phyloP scores from a whole-genome alignment of 306 rosid genomes.

The Hippophae tibetana region DNA sequence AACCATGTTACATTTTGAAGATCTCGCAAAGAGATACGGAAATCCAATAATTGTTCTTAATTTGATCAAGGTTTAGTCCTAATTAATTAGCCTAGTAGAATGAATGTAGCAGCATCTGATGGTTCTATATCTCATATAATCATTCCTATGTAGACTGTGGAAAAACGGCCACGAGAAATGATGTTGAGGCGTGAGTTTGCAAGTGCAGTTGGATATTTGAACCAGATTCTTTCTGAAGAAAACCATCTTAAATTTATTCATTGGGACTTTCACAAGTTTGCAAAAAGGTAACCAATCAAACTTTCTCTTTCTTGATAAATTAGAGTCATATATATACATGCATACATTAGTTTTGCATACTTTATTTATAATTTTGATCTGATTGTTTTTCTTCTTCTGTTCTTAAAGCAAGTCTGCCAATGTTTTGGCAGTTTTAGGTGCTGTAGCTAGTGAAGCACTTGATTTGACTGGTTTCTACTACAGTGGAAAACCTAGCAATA shows the following conservation, averaged over 20 bases:
- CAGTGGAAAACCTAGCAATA: conserved; percentile 63
- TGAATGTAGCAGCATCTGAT: too few species aligned
- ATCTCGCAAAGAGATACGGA: conserved; percentile 81
- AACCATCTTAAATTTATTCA: conserved; percentile 83
- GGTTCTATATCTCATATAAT: conserved; percentile 16
- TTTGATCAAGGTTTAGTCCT: conserved; percentile 59
- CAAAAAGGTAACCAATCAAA: conserved; percentile 49
- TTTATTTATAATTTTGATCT: conserved; percentile 14
- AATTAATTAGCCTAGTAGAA: too few species aligned
- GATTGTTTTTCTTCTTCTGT: conserved; percentile 28
- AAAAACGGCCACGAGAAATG: conserved; percentile 98
- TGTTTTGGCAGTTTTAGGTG: conserved; percentile 86
- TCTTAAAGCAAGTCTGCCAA: conserved; percentile 88
- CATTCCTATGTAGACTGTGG: conserved; percentile 62
- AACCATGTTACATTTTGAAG: conserved; percentile 85
- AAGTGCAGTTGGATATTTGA: conserved; percentile 84
- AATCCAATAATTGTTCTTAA: conserved; percentile 86
- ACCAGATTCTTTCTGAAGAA: conserved; percentile 61
- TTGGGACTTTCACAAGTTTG: conserved; percentile 98
- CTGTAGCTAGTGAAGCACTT: conserved; percentile 86
- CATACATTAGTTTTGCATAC: neutral
- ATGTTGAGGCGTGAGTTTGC: conserved; percentile 96
- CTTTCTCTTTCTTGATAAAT: too few species aligned
- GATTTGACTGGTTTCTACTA: conserved; percentile 82
- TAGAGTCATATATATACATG: too few species aligned